Evolutionary conservation across 805 yeast genomes (phyloP), one percentile per base, ranked within the genome.

Genomic region (Brettanomyces bruxellensis): DNA sequence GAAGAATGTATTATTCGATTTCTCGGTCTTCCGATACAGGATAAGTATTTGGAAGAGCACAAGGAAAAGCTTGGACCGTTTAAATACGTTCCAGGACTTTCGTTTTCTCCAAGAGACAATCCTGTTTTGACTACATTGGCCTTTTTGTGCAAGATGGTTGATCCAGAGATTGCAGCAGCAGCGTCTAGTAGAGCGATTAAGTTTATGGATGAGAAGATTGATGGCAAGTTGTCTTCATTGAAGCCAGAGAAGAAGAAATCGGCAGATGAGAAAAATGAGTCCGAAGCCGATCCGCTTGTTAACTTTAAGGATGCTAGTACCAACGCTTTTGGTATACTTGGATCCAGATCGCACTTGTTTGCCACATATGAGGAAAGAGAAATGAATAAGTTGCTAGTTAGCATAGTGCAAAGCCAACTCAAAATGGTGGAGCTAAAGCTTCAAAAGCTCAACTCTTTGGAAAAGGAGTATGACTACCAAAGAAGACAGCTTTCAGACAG

Each of bases 41-140:
- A 88, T 62, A 68, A 74, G 47, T 85, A 75, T 57, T 65, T 80
- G 51, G 75, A 76, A 25, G 68, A 75, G 32, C 61, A 66, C 34
- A 64, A 54, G 37, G 68, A 69, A 9, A 71, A 75, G 34, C 61
- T 84, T 18, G 90, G 93, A 0, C 86, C 95, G 12, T 72, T 90
- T 52, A 85, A 82, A 59, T 88, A 76, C 62, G 82, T 91, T 4
- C 83, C 95, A 3, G 84, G 87, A 61, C 72, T 91, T 44, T 96
- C 98, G 12, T 83, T 86, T 43, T 78, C 87, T 35, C 77, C 87
- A 40, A 78, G 83, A 28, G 98, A 93, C 55, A 93, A 93, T 63
- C 99, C 99, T 2, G 89, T 93, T 3, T 74, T 93, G 69, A 83
- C 95, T 35, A 91, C 95, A n/a, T 75, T 93, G 51, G 83, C 96